phyloP scores from a whole-genome alignment of 140 eudicot species.

The Oenanthe javanica region DNA sequence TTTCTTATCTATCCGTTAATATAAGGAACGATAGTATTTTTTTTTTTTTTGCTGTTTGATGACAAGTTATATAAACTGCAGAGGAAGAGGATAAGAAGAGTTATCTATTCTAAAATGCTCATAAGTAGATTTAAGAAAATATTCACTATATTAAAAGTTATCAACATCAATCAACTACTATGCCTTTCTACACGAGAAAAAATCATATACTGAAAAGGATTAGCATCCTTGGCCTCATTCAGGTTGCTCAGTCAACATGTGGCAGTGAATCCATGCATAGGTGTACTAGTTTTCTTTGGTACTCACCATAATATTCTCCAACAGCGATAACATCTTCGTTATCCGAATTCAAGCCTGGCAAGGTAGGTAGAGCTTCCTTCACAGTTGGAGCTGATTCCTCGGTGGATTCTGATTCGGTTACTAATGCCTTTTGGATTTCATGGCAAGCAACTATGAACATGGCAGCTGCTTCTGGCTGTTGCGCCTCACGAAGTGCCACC shows the following conservation, averaged over 20 bases:
- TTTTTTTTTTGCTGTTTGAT: too few relatives aligned
- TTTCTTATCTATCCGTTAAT: too few relatives aligned
- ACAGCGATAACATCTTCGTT: conserved; percentile 80
- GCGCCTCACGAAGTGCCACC: conserved; percentile 77
- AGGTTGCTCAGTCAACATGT: conserved; percentile 33
- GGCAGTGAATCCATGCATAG: conserved; percentile 96
- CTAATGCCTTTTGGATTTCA: conserved; percentile 55
- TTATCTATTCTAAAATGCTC: too few relatives aligned
- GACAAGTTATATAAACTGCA: too few relatives aligned
- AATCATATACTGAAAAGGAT: background rate
- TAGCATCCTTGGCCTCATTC: background rate
- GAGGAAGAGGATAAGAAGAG: too few relatives aligned
- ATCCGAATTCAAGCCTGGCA: conserved; percentile 55
- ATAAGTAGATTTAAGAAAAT: too few relatives aligned
- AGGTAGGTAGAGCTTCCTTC: conserved; percentile 36
- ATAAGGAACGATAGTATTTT: too few relatives aligned
- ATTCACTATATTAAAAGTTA: too few relatives aligned
- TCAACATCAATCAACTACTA: background rate
- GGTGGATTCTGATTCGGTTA: conserved; percentile 35
- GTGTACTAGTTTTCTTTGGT: conserved; percentile 84
- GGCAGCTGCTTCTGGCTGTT: conserved; percentile 94
- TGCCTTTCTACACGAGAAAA: background rate
- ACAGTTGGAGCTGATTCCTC: conserved; percentile 29
- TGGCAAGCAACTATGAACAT: conserved; percentile 78
- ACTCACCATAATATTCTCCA: conserved; percentile 74